Conservation (phyloP, 352 stramenopile genomes). For the Phytophthora sojae region DNA sequence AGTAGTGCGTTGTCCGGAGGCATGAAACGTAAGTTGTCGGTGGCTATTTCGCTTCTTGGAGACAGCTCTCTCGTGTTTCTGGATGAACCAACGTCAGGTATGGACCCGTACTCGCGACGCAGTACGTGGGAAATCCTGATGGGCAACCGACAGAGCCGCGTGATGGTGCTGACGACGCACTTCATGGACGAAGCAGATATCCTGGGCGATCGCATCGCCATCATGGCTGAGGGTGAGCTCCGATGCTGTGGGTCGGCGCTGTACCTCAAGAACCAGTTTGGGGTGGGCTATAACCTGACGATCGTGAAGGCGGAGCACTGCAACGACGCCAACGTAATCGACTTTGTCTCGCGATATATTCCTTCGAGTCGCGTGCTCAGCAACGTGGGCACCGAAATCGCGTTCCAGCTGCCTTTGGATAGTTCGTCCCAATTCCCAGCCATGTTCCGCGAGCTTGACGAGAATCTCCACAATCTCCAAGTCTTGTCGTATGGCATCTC, state of each 20-base stretch:
- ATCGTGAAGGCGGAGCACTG: slow-evolving; percentile 59
- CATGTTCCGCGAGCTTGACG: slow-evolving; percentile 66
- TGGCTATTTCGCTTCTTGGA: slow-evolving; percentile 87
- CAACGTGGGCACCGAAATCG: slow-evolving; percentile 69
- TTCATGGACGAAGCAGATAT: slow-evolving; percentile 95
- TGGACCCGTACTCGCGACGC: slow-evolving; percentile 94
- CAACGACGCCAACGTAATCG: slow-evolving; percentile 42
- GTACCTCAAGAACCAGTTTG: slow-evolving; percentile 78
- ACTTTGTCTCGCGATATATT: slow-evolving; percentile 45
- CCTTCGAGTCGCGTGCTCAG: slow-evolving; percentile 50
- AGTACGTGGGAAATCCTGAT: slow-evolving; percentile 91
- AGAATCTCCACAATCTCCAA: slow-evolving; percentile 38
- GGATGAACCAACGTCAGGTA: slow-evolving; percentile 93
- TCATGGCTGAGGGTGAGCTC: slow-evolving; percentile 78
- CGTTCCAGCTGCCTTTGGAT: slow-evolving; percentile 61
- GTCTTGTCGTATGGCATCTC: slow-evolving; percentile 66
- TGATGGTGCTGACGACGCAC: slow-evolving; percentile 93
- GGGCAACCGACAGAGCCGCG: slow-evolving; percentile 53
- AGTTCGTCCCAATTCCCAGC: slow-evolving; percentile 48
- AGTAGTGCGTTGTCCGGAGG: slow-evolving; percentile 73
- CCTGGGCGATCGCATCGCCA: slow-evolving; percentile 80
- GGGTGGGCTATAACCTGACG: slow-evolving; percentile 74
- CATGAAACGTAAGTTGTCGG: slow-evolving; percentile 92
- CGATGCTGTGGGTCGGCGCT: slow-evolving; percentile 64
- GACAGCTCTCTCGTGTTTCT: slow-evolving; percentile 84